Conservation (phyloP, 202 grass and related monocot genomes). For the Panicum virgatum region DNA sequence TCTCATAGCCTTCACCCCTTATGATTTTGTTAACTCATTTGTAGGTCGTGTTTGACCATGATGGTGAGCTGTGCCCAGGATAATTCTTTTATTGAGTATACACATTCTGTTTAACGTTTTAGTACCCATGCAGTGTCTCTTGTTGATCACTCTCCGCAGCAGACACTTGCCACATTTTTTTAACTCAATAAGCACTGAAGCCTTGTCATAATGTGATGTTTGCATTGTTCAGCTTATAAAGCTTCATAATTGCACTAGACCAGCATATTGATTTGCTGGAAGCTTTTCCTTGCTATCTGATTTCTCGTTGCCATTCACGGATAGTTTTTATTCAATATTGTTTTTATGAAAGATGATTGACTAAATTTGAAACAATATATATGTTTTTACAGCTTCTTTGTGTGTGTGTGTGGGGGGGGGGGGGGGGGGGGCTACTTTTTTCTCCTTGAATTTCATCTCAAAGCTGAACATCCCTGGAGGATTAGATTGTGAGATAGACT, state of each 20-base stretch:
- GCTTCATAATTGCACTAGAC: not conserved
- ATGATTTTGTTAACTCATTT: constrained; percentile 38
- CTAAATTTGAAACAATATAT: constrained; percentile 19
- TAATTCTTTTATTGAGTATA: constrained; percentile 37
- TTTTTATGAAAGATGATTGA: not conserved
- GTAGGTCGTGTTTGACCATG: constrained; percentile 98
- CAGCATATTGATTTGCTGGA: not conserved
- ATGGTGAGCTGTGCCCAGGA: constrained; percentile 63
- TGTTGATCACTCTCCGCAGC: not conserved
- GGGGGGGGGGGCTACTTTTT: not conserved
- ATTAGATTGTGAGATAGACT: constrained; percentile 26
- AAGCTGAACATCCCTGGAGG: constrained; percentile 12
- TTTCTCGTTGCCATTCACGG: not conserved
- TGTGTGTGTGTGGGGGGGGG: too few species aligned
- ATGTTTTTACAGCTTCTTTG: not conserved
- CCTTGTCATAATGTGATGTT: not conserved
- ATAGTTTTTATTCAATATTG: not conserved
- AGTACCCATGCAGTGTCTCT: not conserved
- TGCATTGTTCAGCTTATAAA: not conserved
- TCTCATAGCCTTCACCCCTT: constrained; percentile 38
- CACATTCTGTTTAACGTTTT: constrained; percentile 11
- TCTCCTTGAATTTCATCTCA: constrained; percentile 30
- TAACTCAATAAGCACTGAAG: not conserved
- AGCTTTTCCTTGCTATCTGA: not conserved
- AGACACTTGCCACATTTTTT: constrained; percentile 21